A percentile compares a stretch with the other conserved stretches of the same genome.
Conservation (phyloP, 2,329 filamentous ascomycete species). For the Colletotrichum orchidophilum region DNA sequence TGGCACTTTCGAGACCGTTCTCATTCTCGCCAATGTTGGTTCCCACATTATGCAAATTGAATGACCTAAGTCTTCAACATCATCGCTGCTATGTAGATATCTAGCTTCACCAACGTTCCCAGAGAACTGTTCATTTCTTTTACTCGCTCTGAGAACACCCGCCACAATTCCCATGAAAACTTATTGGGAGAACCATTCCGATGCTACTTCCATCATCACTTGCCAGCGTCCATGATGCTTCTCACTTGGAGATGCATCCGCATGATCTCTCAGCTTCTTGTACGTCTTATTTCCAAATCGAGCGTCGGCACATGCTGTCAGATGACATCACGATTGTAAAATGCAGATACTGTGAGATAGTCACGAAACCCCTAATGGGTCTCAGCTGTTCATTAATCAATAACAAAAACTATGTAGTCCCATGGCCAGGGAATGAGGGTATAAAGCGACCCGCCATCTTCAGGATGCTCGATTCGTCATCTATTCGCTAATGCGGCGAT, state of each 20-base stretch:
- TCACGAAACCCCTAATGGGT: background rate
- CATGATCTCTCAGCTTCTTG: too few species aligned
- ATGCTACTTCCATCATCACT: background rate
- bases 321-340: background rate
- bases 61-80: background rate
- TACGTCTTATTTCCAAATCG: too few species aligned
- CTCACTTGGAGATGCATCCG: background rate
- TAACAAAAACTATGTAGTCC: constrained; percentile 25
- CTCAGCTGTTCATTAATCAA: background rate
- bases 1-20: background rate
- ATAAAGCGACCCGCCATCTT: constrained; percentile 23
- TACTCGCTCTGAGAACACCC: background rate
- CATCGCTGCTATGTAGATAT: background rate
- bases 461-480: constrained; percentile 13
- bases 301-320: background rate
- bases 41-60: background rate
- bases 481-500: constrained; percentile 12
- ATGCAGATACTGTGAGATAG: background rate
- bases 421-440: constrained; percentile 19
- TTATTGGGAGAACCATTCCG: background rate
- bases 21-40: background rate
- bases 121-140: background rate
- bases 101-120: background rate
- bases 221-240: background rate
- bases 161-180: background rate